These are phyloP conservation scores for Russula sp. DNA, from an alignment of 768 basidiomycete genomes.

Conservation along the genomic window DNA sequence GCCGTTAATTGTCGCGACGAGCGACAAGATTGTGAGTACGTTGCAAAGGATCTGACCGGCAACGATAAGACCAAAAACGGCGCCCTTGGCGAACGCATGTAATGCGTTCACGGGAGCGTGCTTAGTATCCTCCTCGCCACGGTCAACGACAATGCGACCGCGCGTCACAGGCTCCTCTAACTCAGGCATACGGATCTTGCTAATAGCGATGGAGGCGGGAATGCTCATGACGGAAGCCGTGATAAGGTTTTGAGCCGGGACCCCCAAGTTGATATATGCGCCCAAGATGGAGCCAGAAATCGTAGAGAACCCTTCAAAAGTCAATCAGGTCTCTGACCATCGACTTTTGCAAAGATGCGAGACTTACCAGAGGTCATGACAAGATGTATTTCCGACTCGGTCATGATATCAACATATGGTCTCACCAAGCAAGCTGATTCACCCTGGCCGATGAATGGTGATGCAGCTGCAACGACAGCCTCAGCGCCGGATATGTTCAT, in stretches of 20 bases:
- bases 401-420: constrained; percentile 84
- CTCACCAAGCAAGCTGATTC: constrained; percentile 84
- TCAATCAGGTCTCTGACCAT: not conserved
- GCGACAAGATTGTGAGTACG: constrained; percentile 79
- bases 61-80: constrained; percentile 78
- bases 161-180: constrained; percentile 82
- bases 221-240: constrained; percentile 95
- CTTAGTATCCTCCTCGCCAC: constrained; percentile 57
- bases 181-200: constrained; percentile 84
- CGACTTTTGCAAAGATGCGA: not conserved
- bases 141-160: constrained; percentile 75
- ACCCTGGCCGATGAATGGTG: constrained; percentile 92
- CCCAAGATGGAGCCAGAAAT: constrained; percentile 88
- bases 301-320: constrained; percentile 68
- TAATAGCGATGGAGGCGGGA: constrained; percentile 89
- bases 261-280: constrained; percentile 78
- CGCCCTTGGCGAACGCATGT: constrained; percentile 86
- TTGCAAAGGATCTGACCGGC: constrained; percentile 89
- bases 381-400: constrained; percentile 80
- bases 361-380: constrained; percentile 77
- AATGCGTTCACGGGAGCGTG: constrained; percentile 69
- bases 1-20: constrained; percentile 79
- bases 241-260: constrained; percentile 74
- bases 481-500: constrained; percentile 94
- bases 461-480: constrained; percentile 87